Evolutionary conservation across 495 filamentous ascomycete genomes (phyloP).

Genomic region (Lepraria neglecta): DNA sequence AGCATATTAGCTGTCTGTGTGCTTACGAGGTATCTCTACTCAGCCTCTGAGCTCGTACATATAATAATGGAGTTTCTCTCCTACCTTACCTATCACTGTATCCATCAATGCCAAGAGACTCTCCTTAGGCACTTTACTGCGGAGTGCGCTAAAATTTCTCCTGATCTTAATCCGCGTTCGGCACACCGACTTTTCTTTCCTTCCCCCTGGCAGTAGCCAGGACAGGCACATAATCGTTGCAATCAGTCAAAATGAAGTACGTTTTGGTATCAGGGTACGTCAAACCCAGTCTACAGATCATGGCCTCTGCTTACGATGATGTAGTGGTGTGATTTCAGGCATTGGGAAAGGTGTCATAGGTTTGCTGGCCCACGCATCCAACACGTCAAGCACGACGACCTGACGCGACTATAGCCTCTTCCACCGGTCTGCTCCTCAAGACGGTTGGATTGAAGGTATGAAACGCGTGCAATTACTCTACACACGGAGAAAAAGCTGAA

Average conservation of each 20-base stretch:
- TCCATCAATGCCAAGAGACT: background rate
- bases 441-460: constrained; percentile 66
- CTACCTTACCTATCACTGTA: background rate
- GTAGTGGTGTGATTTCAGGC: constrained; percentile 43
- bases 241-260: constrained; percentile 65
- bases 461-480: constrained; percentile 23
- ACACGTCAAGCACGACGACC: constrained; percentile 23
- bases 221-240: constrained; percentile 3
- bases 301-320: constrained; percentile 34
- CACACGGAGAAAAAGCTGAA: constrained; percentile 30
- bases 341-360: constrained; percentile 80
- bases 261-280: constrained; percentile 71
- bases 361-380: constrained; percentile 35
- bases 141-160: background rate
- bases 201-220: constrained; percentile 14
- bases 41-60: constrained; percentile 1
- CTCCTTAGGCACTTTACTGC: background rate
- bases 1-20: constrained; percentile 2
- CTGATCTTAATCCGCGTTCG: background rate
- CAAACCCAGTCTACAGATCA: constrained; percentile 6
- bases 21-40: constrained; percentile 2
- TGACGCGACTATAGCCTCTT: constrained; percentile 47
- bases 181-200: background rate
- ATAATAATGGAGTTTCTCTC: background rate
- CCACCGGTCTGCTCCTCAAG: constrained; percentile 76